phyloP scores from a whole-genome alignment of 345 rosid genomes.

The Gynandropsis gynandra region DNA sequence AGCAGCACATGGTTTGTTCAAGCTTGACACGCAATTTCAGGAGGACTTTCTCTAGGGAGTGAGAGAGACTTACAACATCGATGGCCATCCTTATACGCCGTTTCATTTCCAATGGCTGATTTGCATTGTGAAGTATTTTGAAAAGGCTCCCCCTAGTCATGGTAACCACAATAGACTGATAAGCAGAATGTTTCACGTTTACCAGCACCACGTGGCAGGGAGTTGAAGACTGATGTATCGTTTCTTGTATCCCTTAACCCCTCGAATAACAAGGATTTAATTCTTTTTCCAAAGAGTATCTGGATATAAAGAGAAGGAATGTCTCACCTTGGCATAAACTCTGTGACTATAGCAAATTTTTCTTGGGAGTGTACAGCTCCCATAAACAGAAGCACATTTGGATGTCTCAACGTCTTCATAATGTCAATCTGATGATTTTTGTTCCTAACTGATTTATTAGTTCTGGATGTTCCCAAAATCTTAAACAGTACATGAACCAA shows the following conservation, averaged over 20 bases:
- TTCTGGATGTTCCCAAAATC: background rate
- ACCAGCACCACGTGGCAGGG: too few species aligned
- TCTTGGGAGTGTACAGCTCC: constrained; percentile 81
- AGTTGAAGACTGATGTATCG: background rate
- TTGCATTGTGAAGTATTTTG: constrained; percentile 69
- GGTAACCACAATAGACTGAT: constrained; percentile 11
- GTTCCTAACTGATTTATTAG: constrained; percentile 7
- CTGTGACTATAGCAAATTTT: constrained; percentile 73
- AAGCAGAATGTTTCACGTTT: too few species aligned
- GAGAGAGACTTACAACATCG: constrained; percentile 54
- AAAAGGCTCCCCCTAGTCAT: constrained; percentile 85
- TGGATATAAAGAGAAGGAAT: background rate
- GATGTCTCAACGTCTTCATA: constrained; percentile 85
- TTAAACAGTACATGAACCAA: constrained; percentile 1
- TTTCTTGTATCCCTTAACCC: background rate
- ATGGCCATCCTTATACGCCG: constrained; percentile 79
- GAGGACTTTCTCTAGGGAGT: background rate
- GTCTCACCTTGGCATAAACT: constrained; percentile 72
- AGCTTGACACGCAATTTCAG: background rate
- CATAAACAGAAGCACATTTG: constrained; percentile 85
- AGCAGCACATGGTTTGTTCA: background rate
- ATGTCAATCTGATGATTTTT: constrained; percentile 47
- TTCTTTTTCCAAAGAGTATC: background rate
- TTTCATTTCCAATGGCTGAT: constrained; percentile 58
- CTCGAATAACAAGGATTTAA: background rate